phyloP scores from a whole-genome alignment of 2,329 filamentous ascomycete genomes.

The Claviceps spartinae region DNA sequence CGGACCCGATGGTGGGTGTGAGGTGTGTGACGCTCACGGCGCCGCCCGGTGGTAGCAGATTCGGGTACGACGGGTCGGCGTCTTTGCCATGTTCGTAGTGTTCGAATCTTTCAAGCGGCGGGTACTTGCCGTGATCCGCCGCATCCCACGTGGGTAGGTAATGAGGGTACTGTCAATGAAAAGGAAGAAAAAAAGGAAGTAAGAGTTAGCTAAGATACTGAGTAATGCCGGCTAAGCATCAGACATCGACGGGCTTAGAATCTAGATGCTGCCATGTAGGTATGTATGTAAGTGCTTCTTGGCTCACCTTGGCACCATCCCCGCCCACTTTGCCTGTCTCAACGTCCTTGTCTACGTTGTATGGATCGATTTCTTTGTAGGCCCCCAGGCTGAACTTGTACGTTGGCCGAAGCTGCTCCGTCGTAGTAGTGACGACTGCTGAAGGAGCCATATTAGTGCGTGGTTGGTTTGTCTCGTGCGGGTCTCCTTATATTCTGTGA shows the following conservation, averaged over 20 bases:
- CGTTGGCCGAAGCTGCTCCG: slow-evolving; percentile 4
- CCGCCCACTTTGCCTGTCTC: slow-evolving; percentile 17
- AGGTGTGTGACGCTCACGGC: slow-evolving; percentile 43
- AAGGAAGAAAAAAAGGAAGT: background rate
- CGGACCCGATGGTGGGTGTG: slow-evolving; percentile 61
- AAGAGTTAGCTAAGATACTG: background rate
- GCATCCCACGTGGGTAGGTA: slow-evolving; percentile 62
- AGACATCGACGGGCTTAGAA: background rate
- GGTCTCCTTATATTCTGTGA: background rate
- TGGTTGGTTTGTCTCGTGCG: slow-evolving; percentile 1
- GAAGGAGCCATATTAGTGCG: slow-evolving; percentile 11
- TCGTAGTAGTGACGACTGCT: slow-evolving; percentile 7
- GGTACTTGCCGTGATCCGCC: slow-evolving; percentile 39
- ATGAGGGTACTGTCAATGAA: slow-evolving; percentile 43
- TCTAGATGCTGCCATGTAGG: background rate
- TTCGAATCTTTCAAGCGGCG: slow-evolving; percentile 54
- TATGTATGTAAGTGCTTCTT: background rate
- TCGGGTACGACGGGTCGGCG: slow-evolving; percentile 54
- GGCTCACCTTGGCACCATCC: slow-evolving; percentile 15
- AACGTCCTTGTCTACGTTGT: slow-evolving; percentile 13
- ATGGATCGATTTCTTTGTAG: slow-evolving; percentile 19
- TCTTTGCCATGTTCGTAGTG: slow-evolving; percentile 66
- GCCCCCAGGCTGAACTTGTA: slow-evolving; percentile 15
- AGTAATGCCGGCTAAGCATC: background rate
- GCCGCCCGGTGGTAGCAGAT: slow-evolving; percentile 40